Base-by-base conservation (phyloP, 2,329 filamentous ascomycete genomes). In the Verticillium nonalfalfae region DNA sequence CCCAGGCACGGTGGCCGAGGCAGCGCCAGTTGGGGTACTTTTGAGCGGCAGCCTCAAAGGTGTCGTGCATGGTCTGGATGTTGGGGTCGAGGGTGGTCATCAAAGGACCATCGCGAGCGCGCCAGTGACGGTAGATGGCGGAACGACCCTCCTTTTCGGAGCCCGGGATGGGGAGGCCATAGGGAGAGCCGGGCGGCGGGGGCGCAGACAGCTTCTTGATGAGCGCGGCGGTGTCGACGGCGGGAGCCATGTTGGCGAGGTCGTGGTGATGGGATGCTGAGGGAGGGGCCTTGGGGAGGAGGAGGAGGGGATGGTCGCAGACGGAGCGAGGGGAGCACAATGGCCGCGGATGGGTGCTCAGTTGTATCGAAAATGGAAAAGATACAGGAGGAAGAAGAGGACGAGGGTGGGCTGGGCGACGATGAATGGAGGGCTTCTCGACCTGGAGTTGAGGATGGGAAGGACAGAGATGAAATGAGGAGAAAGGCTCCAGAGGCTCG, bases 111-210 rank as follows among this genome's bases (percentile, higher is more conserved):
- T 96, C 88, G 62, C 83, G 82, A 71, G 89, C 88, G 66, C 85
- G 85, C 86, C 89, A 96, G 75, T 97, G 89, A 64, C 95, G 86
- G 77, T 98, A 98, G 65, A 96, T 77, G 56, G 86, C 78, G 58
- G 84, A 90, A 67, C 93, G 88, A 63, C 88, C 90, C 57, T 90
- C 86, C 63, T 82, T 79, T 75, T 90, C 85, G 56, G 89, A 88
- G 64, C 90, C 90, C 1, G 92, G 89, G 21, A 99, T 69, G 13
- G 91, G 79, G 14, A 97, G 80, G 56, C 89, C 90, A 72, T 95
- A 95, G 1, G 93, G 90, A 57, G 85, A 79, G 66, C 92, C 92
- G 9, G 88, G 84, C 3, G 91, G 87, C 57, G 92, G 90, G 6
- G 85, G 82, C 59, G 75, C 71, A 56, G 80, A 75, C 57, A 90